Evolutionary conservation across 345 rosid genomes (phyloP).

Genomic region (Citrus hindsii): DNA sequence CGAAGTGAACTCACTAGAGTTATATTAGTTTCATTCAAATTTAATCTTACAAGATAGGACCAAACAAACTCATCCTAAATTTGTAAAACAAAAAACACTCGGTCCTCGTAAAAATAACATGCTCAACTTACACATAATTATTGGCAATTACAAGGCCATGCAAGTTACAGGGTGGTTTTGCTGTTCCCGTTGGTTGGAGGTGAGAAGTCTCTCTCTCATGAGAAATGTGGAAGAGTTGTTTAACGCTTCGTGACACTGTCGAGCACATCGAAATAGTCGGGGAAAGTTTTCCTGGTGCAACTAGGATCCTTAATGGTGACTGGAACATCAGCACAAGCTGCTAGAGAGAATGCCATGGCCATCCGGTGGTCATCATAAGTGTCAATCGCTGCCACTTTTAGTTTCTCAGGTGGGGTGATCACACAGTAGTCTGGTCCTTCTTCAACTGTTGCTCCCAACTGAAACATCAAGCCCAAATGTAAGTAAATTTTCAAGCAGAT

Average conservation of each 20-base stretch:
- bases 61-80: background rate
- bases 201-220: background rate
- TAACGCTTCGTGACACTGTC: conserved; percentile 60
- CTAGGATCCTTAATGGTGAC: conserved; percentile 91
- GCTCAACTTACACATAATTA: conserved; percentile 9
- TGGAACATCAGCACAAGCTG: conserved; percentile 93
- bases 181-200: background rate
- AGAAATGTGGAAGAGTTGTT: background rate
- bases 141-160: conserved; percentile 3
- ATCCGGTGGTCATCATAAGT: conserved; percentile 96
- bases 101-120: background rate
- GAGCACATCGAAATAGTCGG: conserved; percentile 89
- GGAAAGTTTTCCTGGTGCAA: conserved; percentile 94
- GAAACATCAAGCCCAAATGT: conserved; percentile 14
- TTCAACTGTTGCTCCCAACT: conserved; percentile 98
- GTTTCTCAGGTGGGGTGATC: conserved; percentile 88
- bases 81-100: background rate
- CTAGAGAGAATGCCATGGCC: conserved; percentile 99
- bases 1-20: background rate
- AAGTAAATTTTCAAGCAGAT: background rate
- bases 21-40: background rate
- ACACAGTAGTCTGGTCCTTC: conserved; percentile 95
- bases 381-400: conserved; percentile 70
- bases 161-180: background rate
- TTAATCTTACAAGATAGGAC: background rate